Base-by-base conservation (phyloP, 495 filamentous ascomycete genomes). In the Aspergillus avenaceus region DNA sequence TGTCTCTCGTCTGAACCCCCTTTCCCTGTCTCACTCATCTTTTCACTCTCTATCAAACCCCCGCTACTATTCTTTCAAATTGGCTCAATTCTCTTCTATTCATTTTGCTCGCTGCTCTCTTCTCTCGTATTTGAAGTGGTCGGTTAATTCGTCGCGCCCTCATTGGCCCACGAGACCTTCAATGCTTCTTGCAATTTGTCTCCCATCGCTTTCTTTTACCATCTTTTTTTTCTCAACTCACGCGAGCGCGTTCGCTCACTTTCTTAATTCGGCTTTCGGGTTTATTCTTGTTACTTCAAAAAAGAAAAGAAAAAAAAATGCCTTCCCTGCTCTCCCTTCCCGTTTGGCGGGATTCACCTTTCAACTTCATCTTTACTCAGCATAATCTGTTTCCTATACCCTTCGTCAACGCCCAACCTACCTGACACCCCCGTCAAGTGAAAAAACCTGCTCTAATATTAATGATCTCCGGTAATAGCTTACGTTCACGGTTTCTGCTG, bases 391-490 rank as follows among this genome's bases (percentile, higher is more conserved):
- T 50, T 58, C 55, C 42, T 49, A 49, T 46, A 43, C 51, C 50
- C 46, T 49, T 51, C 52, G 52, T 61, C 55, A 60, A 41, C 49
- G 50, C 53, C 52, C 52, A 44, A 47, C 45, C 48, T 53, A 47
- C 53, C 57, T 54, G 41, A 41, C 50, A 55, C 53, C 45, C 41
- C 46, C 54, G 50, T 55, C 49, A 54, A 45, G 49, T 61, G 38
- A 61, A 55, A 45, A 59, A 60, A 60, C 55, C 47, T 60, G 57
- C 41, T 66, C 64, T 65, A 63, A 72, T 66, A 58, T 72, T 72
- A 60, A 70, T 65, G 38, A 59, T 73, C 45, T 59, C 63, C 54
- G 58, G 47, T 65, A 57, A 61, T 75, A 75, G 70, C 70, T 66
- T 50, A 56, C 54, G 31, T 41, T 38, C 45, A 41, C 61, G 42